These are phyloP conservation scores for Venturiaceae sp. DNA, from an alignment of 2,329 filamentous ascomycete species.

Conservation along the genomic window DNA sequence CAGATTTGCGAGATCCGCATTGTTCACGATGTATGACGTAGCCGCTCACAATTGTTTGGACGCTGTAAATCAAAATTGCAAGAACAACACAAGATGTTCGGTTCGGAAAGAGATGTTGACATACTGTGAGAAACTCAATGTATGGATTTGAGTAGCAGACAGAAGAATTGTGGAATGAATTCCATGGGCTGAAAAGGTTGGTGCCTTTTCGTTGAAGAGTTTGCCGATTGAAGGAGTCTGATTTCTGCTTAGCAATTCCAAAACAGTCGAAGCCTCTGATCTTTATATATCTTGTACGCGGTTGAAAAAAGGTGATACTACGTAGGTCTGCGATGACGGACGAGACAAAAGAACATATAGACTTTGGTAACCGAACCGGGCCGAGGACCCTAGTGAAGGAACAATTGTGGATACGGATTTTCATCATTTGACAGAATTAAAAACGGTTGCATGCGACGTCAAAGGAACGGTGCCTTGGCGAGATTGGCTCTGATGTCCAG, in stretches of 20 bases:
- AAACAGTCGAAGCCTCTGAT: background rate
- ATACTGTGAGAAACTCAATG: background rate
- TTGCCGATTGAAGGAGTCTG: background rate
- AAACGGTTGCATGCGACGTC: background rate
- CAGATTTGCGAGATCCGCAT: background rate
- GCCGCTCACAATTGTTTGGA: background rate
- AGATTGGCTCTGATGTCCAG: background rate
- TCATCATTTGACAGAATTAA: background rate
- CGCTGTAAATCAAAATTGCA: background rate
- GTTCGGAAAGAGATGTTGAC: background rate
- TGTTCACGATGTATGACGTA: background rate
- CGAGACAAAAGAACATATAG: background rate
- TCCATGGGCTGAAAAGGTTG: slow-evolving; percentile 5
- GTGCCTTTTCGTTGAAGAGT: background rate
- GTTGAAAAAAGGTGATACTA: background rate
- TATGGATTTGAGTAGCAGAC: slow-evolving; percentile 9
- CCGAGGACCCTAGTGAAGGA: background rate
- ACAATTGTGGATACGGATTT: background rate
- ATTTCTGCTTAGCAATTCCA: background rate
- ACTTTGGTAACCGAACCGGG: background rate
- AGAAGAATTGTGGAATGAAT: slow-evolving; percentile 8
- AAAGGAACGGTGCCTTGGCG: background rate
- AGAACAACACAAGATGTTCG: background rate
- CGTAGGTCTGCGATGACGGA: slow-evolving; percentile 1
- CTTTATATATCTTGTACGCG: background rate